These are phyloP conservation scores for Hymenoscyphus repandus DNA, from an alignment of 2,329 filamentous ascomycete species.

Conservation along the genomic window DNA sequence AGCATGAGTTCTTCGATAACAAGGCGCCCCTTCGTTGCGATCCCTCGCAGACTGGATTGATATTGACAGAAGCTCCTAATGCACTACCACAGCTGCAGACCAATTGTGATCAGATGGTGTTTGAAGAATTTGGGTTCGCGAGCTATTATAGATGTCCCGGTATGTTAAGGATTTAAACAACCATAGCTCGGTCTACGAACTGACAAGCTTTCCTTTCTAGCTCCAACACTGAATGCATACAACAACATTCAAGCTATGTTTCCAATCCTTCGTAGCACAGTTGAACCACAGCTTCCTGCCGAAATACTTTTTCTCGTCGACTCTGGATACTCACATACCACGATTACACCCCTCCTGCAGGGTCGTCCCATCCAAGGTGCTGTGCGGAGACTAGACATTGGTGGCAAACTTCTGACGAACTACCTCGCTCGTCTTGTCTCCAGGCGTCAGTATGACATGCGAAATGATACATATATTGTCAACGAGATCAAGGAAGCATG, in stretches of 20 bases:
- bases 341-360: constrained; percentile 77
- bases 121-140: constrained; percentile 93
- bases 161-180: constrained; percentile 28
- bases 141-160: constrained; percentile 76
- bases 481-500: constrained; percentile 93
- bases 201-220: constrained; percentile 36
- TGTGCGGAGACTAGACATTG: constrained; percentile 80
- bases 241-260: constrained; percentile 70
- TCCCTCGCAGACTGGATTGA: constrained; percentile 72
- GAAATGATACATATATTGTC: constrained; percentile 87
- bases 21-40: constrained; percentile 65
- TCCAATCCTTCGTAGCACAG: constrained; percentile 48
- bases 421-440: constrained; percentile 86
- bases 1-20: constrained; percentile 73
- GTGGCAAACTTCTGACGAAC: constrained; percentile 90
- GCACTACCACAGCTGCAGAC: constrained; percentile 73
- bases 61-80: constrained; percentile 84
- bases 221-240: constrained; percentile 73
- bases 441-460: constrained; percentile 89
- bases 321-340: constrained; percentile 89
- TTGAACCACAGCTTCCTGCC: constrained; percentile 47
- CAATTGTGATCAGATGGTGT: constrained; percentile 93
- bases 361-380: constrained; percentile 77
- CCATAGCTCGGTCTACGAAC: background rate
- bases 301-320: constrained; percentile 88